Evolutionary conservation across 1,284 basidiomycete genomes (phyloP).

Genomic region (Ustilago shanxiensis): DNA sequence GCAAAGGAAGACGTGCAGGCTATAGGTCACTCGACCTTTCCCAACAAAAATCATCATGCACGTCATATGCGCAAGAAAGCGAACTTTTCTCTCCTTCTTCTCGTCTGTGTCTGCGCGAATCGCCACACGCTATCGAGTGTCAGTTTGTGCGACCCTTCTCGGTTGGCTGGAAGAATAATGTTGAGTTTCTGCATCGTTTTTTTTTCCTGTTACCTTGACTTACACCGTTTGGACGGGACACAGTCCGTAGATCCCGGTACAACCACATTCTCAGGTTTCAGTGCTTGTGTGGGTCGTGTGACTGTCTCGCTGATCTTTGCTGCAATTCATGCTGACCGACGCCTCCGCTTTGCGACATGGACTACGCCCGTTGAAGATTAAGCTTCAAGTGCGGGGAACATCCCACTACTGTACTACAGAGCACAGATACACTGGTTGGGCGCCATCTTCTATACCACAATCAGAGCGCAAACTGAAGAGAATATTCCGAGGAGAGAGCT

Average conservation of each 20-base stretch:
- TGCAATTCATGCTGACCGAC: neutral
- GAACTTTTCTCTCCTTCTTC: neutral
- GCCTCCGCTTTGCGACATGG: neutral
- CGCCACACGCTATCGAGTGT: neutral
- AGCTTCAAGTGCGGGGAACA: slow-evolving; percentile 2
- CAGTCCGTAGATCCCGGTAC: neutral
- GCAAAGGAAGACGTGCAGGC: neutral
- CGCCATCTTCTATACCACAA: too few relatives aligned
- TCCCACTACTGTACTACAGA: too few relatives aligned
- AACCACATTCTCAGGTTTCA: neutral
- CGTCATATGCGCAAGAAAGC: slow-evolving; percentile 1
- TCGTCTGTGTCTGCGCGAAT: neutral
- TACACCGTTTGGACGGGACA: neutral
- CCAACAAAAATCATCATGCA: neutral
- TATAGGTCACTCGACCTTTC: neutral
- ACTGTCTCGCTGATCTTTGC: slow-evolving; percentile 1
- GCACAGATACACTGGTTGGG: too few relatives aligned
- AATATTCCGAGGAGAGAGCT: too few relatives aligned
- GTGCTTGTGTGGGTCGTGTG: neutral
- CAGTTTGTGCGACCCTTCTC: slow-evolving; percentile 1
- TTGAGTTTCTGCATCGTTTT: neutral
- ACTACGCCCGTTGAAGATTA: neutral
- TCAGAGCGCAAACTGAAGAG: too few relatives aligned
- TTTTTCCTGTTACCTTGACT: too few relatives aligned
- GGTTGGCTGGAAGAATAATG: neutral